Base-by-base conservation (phyloP, 2,329 filamentous ascomycete genomes). In the Talaromyces funiculosus region DNA sequence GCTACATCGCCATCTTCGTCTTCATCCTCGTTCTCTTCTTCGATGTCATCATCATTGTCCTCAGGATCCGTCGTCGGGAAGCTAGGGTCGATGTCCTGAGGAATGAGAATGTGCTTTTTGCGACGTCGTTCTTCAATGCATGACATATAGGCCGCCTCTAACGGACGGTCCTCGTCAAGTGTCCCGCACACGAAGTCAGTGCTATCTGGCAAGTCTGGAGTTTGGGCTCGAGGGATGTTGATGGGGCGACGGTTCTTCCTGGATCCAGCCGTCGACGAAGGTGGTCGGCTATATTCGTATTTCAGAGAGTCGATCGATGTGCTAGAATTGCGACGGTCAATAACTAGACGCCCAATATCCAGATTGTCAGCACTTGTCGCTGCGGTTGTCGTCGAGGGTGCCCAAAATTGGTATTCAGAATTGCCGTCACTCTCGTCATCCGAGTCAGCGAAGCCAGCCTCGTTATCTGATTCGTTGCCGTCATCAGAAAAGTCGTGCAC, bases 141-240 rank as follows among this genome's bases (percentile, higher is more conserved):
- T 2, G 90, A 90, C 60, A 96, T 83, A 73, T 97, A 99, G 0
- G 91, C 93, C 66, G 92, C 91, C 72, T 99, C 94, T n/a, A 97
- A 78, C 2, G 92, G 91, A 47, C 91, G 87, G 70, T 99, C 94
- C 75, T 99, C 94, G 66, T 99, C 94, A 20, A 99, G 81, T 1
- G 94, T 99, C 61, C 94, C 94, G 70, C 94, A 97, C n/a, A 99
- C 94, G 66, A 99, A 99, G 73, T 99, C 94, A 14, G 94, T 97
- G 75, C 92, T 97, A 73, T 99, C 94, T 1, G 94, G 94, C 10
- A 99, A 81, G 71, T 96, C 91, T 2, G 90, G 90, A 0, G 89
- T 90, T 24, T 83, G 82, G 40, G 85, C 85, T 64, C 82, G 84
- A 51, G 81, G 67, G 20, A 75, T 69, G 42, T 78, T 79, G 45